Base-by-base conservation (phyloP, 768 basidiomycete species). In the Lentinula guzmanii region DNA sequence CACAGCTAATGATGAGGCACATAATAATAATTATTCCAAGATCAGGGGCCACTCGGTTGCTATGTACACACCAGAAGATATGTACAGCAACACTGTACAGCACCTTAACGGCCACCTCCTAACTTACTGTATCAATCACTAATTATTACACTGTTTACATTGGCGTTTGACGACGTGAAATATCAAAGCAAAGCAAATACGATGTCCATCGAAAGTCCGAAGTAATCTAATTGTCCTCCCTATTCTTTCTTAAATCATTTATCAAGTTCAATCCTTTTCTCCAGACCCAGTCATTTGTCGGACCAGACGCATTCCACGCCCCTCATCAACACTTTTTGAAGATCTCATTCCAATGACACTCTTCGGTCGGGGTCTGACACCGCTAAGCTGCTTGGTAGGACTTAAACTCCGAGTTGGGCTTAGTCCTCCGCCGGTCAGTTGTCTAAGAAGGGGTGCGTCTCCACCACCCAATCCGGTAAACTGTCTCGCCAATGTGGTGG, bases 281-380 rank as follows among this genome's bases (percentile, higher is more conserved):
- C 71, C 68, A 2, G 77, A 77, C 31, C 89, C 91, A 7, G 91
- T 93, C 78, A 93, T 78, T 70, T 93, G 90, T 67, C 84, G 78
- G 51, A 92, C 88, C 61, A 93, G 74, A 71, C 83, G 89, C 87
- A 91, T 82, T 41, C 85, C 87, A 52, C 86, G 76, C 11, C 86
- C 89, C 69, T 90, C 88, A 64, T 90, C 89, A 33, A 80, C 69
- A 61, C 85, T 86, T 68, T 82, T 85, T 24, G 79, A 69, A 61
- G 75, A 80, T 65, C 89, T 78, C 72, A 87, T 84, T 13, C 89
- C 89, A 60, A 88, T 84, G 28, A 90, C 87, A 67, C 89, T 91
- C 78, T 88, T 91, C 10, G 91, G 91, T 59, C 91, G 75, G 8
- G 89, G 84, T 46, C 84, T 77, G 18, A 74, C 70, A 15, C 70